Base-by-base conservation (phyloP, 2,329 filamentous ascomycete species). In the Akanthomyces uredinophilus region DNA sequence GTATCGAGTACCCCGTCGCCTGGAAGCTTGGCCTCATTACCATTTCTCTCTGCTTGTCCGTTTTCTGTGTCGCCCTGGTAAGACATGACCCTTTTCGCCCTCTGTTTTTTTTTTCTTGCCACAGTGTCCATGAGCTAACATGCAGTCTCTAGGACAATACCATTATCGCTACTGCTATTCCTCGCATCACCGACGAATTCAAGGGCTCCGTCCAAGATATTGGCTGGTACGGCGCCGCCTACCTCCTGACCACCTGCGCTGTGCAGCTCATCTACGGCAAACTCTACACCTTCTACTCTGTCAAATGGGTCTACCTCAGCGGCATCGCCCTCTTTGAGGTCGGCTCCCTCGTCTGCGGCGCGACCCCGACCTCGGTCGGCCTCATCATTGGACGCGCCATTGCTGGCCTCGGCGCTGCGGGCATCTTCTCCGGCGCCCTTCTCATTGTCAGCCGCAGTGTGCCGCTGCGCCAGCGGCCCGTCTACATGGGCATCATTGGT, bases 251-350 rank as follows among this genome's bases (percentile, higher is more conserved):
- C 27, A 80, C 79, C 14, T 76, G 79, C 14, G 78, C 79, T 27
- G 80, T 78, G 20, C 79, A 81, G 66, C 71, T 81, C 27, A 66
- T 81, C n/a, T 82, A 80, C 66, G 81, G 80, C 24, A 73, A 79
- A 60, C 74, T 83, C 47, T 83, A 81, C 70, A 80, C 78, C 66
- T 80, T 79, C 61, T 83, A 82, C 64, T 74, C 79, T 59, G 76
- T 78, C 65, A 81, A 81, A 80, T 61, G 82, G 84, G 57, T 58
- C 58, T 47, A 44, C 72, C 27, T 75, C 70, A 63, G 61, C 75
- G n/a, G 56, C 55, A 18, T 65, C 68, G 20, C 67, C 35, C 61
- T 77, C 32, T 77, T 77, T 43, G 75, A 77, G 57, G 63, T 75
- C 24, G 75, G 75, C 6, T 76, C 73, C 41, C 67, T 69, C 20